Percentiles rank a stretch among this genome's conserved stretches.
Conservation (phyloP, 2,329 filamentous ascomycete genomes). For the Basipetospora chlamydospora region DNA sequence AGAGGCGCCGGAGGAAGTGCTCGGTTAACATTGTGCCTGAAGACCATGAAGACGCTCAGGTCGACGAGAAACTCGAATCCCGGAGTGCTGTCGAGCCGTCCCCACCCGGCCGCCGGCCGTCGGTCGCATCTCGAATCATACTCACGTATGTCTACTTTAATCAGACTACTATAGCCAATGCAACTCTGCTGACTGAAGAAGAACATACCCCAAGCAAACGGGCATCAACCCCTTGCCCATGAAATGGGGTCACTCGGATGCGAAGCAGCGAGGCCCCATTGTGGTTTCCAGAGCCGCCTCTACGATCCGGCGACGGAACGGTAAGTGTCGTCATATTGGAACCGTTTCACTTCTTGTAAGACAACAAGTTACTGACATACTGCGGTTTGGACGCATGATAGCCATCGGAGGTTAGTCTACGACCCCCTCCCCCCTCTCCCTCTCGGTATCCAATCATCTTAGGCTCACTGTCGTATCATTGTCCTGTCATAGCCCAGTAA, state of each 20-base stretch:
- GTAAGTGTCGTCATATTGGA: constrained; percentile 27
- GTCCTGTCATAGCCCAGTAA: constrained; percentile 20
- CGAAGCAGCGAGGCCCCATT: constrained; percentile 65
- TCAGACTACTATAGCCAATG: not conserved
- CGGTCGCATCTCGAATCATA: constrained; percentile 19
- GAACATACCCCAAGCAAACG: constrained; percentile 83
- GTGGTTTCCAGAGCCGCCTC: constrained; percentile 65
- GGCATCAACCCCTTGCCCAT: constrained; percentile 84
- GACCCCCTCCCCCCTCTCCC: not conserved
- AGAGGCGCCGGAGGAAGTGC: too few species aligned
- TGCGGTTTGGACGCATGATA: constrained; percentile 13
- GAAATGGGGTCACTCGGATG: constrained; percentile 72
- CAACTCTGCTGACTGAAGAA: constrained; percentile 14
- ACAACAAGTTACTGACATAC: constrained; percentile 7
- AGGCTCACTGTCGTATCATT: constrained; percentile 1
- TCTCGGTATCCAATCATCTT: constrained; percentile 14
- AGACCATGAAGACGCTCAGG: not conserved
- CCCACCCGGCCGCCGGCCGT: constrained; percentile 23
- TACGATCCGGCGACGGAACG: constrained; percentile 70
- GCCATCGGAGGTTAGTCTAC: constrained; percentile 40
- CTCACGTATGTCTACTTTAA: constrained; percentile 6
- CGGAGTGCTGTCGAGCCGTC: constrained; percentile 13
- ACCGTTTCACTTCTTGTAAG: constrained; percentile 3
- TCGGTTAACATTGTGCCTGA: not conserved
- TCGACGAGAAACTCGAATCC: constrained; percentile 2